These are phyloP conservation scores for Lactarius sanguifluus DNA, from an alignment of 768 basidiomycete species.

Conservation along the genomic window DNA sequence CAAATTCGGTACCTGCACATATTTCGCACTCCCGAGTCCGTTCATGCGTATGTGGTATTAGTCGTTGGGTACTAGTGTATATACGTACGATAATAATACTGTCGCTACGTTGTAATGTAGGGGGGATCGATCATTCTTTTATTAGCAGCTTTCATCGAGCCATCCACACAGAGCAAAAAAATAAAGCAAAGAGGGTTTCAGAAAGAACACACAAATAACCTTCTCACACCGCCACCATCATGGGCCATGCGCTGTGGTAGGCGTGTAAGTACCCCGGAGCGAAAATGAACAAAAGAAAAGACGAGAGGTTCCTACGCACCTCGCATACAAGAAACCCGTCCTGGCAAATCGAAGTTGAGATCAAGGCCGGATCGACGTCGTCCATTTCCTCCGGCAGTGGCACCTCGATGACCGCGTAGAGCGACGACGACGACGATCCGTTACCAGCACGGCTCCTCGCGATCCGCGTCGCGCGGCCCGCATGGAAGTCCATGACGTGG, in stretches of 20 bases:
- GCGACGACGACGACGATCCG: neutral
- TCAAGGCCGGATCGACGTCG: neutral
- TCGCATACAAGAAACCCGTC: constrained; percentile 7
- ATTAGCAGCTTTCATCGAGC: neutral
- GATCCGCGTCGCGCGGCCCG: neutral
- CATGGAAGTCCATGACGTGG: constrained; percentile 2
- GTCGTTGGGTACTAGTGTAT: too few species aligned
- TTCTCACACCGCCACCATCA: neutral
- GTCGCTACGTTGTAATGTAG: too few species aligned
- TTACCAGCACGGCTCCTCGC: neutral
- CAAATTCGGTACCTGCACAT: too few species aligned
- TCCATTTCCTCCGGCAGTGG: neutral
- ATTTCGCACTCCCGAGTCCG: too few species aligned
- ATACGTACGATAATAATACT: too few species aligned
- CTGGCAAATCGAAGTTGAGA: constrained; percentile 5
- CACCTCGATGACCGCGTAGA: neutral
- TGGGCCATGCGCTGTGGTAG: neutral
- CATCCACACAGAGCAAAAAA: neutral
- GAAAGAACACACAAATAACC: constrained; percentile 5
- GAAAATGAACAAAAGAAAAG: neutral
- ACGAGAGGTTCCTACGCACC: neutral
- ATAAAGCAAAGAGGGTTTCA: neutral
- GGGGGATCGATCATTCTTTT: neutral
- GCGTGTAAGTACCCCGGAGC: too few species aligned
- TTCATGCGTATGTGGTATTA: too few species aligned